phyloP scores from a whole-genome alignment of 805 yeast species.

The Aciculoconidium aculeatum region DNA sequence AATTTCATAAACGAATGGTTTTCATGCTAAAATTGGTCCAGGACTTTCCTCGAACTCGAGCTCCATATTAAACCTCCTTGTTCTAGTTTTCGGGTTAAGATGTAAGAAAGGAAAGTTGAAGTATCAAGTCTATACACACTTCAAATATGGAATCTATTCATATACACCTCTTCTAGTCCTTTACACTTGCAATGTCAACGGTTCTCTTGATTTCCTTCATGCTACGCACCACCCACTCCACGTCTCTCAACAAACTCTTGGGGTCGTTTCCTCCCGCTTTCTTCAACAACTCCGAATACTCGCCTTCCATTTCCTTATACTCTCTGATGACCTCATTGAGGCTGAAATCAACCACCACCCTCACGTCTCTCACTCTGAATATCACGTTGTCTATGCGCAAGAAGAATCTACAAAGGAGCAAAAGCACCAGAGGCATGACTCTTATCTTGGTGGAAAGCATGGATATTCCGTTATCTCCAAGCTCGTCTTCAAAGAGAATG shows the following conservation, averaged over 20 bases:
- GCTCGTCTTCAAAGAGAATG: constrained; percentile 86
- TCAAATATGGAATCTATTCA: too few relatives aligned
- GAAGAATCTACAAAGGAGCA: constrained; percentile 72
- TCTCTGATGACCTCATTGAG: constrained; percentile 65
- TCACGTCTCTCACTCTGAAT: constrained; percentile 76
- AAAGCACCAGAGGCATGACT: constrained; percentile 78
- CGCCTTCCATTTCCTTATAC: constrained; percentile 53
- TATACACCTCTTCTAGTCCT: too few relatives aligned
- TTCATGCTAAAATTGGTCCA: too few relatives aligned
- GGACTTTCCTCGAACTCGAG: too few relatives aligned
- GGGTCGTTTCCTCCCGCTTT: constrained; percentile 29
- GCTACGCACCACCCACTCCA: constrained; percentile 64
- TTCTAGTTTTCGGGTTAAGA: too few relatives aligned
- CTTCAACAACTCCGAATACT: constrained; percentile 25
- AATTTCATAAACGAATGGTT: too few relatives aligned
- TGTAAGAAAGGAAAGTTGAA: too few relatives aligned
- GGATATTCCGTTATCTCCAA: constrained; percentile 93
- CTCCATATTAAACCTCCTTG: too few relatives aligned
- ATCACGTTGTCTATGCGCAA: constrained; percentile 87
- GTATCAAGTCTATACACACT: too few relatives aligned
- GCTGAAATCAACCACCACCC: constrained; percentile 75
- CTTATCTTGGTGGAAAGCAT: constrained; percentile 72
- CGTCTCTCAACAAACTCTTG: constrained; percentile 58
- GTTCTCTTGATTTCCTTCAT: too few relatives aligned
- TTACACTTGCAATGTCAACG: too few relatives aligned